phyloP scores from a whole-genome alignment of 2,329 filamentous ascomycete species.

The Ambrosiella beaveri region DNA sequence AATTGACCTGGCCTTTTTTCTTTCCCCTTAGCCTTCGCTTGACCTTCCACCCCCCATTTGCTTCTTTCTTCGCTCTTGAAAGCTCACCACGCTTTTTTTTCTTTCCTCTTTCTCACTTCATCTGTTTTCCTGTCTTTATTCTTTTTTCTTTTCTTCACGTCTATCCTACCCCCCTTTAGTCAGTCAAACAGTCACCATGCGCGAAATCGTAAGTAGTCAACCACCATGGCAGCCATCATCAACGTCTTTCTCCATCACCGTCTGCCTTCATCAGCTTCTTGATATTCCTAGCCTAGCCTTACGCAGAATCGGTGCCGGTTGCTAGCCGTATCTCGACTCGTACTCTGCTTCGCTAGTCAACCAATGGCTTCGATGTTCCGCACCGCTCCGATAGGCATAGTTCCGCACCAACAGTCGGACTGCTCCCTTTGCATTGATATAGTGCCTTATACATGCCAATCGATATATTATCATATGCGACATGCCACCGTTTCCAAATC shows the following conservation, averaged over 20 bases:
- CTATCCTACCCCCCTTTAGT: constrained; percentile 16
- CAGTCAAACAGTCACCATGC: constrained; percentile 34
- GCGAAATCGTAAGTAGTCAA: constrained; percentile 45
- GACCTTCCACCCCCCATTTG: constrained; percentile 13
- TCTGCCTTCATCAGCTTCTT: not conserved
- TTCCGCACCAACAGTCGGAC: no score
- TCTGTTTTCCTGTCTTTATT: constrained; percentile 8
- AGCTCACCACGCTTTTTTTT: constrained; percentile 20
- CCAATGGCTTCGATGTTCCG: not conserved
- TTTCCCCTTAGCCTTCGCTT: constrained; percentile 8
- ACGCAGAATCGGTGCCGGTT: not conserved
- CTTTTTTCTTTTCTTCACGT: constrained; percentile 15
- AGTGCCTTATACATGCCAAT: constrained; percentile 9
- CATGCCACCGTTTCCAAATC: not conserved
- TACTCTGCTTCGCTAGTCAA: not conserved
- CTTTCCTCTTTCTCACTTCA: constrained; percentile 8
- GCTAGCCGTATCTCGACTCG: not conserved
- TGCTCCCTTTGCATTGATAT: no score
- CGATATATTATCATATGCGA: not conserved
- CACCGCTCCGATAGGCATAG: not conserved
- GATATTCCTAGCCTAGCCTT: not conserved
- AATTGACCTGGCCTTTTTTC: constrained; percentile 7
- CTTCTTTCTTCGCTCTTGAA: constrained; percentile 18
- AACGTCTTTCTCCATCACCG: not conserved
- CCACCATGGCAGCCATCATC: constrained; percentile 4